Evolutionary conservation across 768 basidiomycete genomes (phyloP).

Genomic region (Mycena haematopus): DNA sequence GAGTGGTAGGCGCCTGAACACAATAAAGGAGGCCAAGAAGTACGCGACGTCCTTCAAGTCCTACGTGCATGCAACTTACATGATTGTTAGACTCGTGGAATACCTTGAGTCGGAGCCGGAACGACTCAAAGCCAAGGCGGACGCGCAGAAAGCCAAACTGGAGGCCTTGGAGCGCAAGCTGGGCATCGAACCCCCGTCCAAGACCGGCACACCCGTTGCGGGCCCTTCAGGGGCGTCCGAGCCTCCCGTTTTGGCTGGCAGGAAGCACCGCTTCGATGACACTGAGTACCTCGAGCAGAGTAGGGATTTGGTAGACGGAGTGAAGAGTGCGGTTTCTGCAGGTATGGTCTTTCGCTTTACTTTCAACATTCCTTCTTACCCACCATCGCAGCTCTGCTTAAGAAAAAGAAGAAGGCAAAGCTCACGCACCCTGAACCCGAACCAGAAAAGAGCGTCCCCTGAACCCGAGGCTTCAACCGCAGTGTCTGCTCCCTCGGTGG

Average conservation of each 20-base stretch:
- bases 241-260: constrained; percentile 62
- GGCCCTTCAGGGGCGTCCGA: constrained; percentile 40
- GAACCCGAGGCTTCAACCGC: not conserved
- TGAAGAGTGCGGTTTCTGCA: constrained; percentile 87
- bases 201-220: constrained; percentile 41
- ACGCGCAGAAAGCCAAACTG: constrained; percentile 82
- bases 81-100: constrained; percentile 67
- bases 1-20: constrained; percentile 86
- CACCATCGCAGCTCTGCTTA: constrained; percentile 61
- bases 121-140: constrained; percentile 77
- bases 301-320: constrained; percentile 87
- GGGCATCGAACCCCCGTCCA: constrained; percentile 58
- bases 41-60: constrained; percentile 42
- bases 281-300: constrained; percentile 92
- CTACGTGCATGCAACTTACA: not conserved
- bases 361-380: constrained; percentile 16
- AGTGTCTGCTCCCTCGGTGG: constrained; percentile 6
- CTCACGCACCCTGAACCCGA: constrained; percentile 39
- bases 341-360: constrained; percentile 52
- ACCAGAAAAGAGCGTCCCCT: constrained; percentile 11
- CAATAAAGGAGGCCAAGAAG: constrained; percentile 97
- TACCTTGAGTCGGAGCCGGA: constrained; percentile 87
- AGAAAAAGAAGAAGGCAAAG: constrained; percentile 80
- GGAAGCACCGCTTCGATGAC: constrained; percentile 92
- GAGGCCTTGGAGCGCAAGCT: constrained; percentile 86